Evolutionary conservation across 805 yeast genomes (phyloP).

Genomic region (Candida coquimbonensis): DNA sequence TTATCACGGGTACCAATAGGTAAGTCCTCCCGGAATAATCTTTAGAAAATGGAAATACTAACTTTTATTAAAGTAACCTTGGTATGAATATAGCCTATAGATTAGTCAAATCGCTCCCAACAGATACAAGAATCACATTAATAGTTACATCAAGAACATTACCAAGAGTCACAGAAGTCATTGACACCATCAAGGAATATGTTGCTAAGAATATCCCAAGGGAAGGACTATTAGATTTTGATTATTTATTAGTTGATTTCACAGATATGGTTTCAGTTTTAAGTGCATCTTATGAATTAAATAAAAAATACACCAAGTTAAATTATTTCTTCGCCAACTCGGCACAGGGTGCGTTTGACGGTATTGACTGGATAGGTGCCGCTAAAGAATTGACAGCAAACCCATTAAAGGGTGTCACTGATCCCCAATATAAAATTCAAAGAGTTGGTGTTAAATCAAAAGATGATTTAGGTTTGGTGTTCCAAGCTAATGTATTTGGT

Average conservation of each 20-base stretch:
- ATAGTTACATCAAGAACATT: conserved; percentile 87
- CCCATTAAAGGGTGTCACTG: conserved; percentile 81
- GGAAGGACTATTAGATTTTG: conserved; percentile 65
- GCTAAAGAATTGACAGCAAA: conserved; percentile 52
- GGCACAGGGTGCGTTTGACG: conserved; percentile 81
- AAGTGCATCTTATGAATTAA: conserved; percentile 65
- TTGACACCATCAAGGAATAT: conserved; percentile 46
- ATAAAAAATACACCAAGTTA: conserved; percentile 53
- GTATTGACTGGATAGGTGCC: conserved; percentile 84
- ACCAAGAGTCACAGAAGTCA: conserved; percentile 74
- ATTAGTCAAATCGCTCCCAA: conserved; percentile 53
- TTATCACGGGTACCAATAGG: conserved; percentile 39
- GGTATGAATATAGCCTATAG: conserved; percentile 85
- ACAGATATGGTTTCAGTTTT: conserved; percentile 81
- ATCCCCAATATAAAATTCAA: conserved; percentile 82
- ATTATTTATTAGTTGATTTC: conserved; percentile 85
- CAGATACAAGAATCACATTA: conserved; percentile 55
- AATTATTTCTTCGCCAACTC: conserved; percentile 84
- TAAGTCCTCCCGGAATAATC: conserved; percentile 5
- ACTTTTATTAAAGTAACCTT: conserved; percentile 43
- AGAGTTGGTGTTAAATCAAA: conserved; percentile 63
- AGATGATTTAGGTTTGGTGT: conserved; percentile 82
- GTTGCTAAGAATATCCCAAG: conserved; percentile 32
- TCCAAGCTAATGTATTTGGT: conserved; percentile 95
- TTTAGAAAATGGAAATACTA: background rate